Evolutionary conservation across 768 basidiomycete genomes (phyloP), one percentile per base, ranked within the genome.

Genomic region (Tephrocybe sp.): DNA sequence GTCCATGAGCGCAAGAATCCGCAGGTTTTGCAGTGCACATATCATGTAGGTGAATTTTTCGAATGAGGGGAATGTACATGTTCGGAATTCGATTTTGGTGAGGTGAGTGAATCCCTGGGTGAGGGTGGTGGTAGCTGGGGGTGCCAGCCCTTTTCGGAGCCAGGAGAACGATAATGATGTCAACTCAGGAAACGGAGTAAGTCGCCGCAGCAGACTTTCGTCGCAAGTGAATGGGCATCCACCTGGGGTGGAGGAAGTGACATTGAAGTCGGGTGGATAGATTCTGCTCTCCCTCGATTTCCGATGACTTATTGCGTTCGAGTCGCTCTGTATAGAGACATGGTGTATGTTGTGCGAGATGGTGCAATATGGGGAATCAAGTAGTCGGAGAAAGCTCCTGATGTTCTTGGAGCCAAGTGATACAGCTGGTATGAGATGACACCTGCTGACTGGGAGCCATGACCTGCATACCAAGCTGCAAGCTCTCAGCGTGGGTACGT

Each of bases 61-160:
- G 42, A 64, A 61, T 0, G 56, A 57, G 18, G 53, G 48, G 37
- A 64, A 64, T 45, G 58, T 51, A 52, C 61, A 64, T 22, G 57
- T 56, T 4, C 59, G 54, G 12, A 64, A 57, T 45, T 64, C 63
- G 21, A 64, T 53, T 11, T 56, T 60, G n/a, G 55, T 58, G 6
- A 64, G 54, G 21, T 48, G 41, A 9, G 49, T 41, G 47, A 64
- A 64, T 12, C 54, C 49, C 22, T 46, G 42, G 3, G 47, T 39
- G 29, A 60, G 49, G 9, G 45, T 33, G 16, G 36, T 42, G 40
- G 38, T 36, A 18, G 50, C 45, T 13, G 50, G 24, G 27, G 45
- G 53, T 38, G 49, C 37, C 31, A 54, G 37, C 21, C 57, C 58
- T 10, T 45, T 44, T 9, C 46, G 55, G 12, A 59, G 46, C 55